Base-by-base conservation (phyloP, 2,329 filamentous ascomycete genomes). In the Fusarium pininemorale region DNA sequence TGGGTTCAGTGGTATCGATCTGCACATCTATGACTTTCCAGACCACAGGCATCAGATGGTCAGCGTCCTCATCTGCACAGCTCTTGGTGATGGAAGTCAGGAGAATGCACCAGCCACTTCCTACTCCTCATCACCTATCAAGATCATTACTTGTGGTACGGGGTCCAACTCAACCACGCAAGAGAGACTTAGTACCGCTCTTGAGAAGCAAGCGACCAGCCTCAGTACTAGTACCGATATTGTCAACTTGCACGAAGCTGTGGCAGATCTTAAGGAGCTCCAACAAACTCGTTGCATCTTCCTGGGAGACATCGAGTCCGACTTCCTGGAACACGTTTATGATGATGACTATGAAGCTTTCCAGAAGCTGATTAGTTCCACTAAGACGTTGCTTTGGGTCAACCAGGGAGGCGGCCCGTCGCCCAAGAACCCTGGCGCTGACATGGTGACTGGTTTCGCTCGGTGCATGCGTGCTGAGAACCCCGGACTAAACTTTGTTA, bases 1-100 rank as follows among this genome's bases (percentile, higher is more conserved):
- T 32, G 63, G 63, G n/a, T 66, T 62, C 41, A 47, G 39, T 32
- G 63, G 63, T 5, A 62, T 53, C 5, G 56, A 66, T 26, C 15
- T 66, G 4, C 56, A 53, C 20, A 51, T 66, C 22, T 62, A 66
- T 22, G 63, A 66, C 41, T 66, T 53, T n/a, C 47, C 58, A 24
- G 63, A 66, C 15, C 47, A 62, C 18, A 24, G 55, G 11, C 38
- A 59, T 30, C 55, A 65, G 20, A 51, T 51, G 44, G 45, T 60
- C 56, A 61, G 62, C 13, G 56, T 65, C 24, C 56, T 65, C 39
- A 58, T 60, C n/a, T 45, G 42, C 22, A 53, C 62, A 20, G 56
- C 62, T 35, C 45, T 59, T 37, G 48, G 59, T 14, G 38, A 62
- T 30, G 59, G 48, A 37, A 44, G n/a, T n/a, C 38, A 26, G 6